Base-by-base conservation (phyloP, 352 stramenopile genomes). In the Phytophthora europaea region DNA sequence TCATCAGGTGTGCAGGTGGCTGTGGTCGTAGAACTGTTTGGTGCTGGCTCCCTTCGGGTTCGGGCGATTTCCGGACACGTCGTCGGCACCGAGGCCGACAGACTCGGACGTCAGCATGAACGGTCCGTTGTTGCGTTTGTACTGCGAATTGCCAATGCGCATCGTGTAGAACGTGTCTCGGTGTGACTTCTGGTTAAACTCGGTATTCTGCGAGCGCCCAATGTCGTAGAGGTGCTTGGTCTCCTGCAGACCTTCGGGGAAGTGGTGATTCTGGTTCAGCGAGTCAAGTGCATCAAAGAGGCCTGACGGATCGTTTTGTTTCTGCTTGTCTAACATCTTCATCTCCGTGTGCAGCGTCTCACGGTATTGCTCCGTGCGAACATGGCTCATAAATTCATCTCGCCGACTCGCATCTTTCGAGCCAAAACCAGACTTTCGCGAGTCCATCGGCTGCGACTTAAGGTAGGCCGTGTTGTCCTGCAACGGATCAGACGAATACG, bases 351-450 rank as follows among this genome's bases (percentile, higher is more conserved):
- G 80, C 48, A 98, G 73, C 9, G 89, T 88, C 74, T 96, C 88
- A 31, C 92, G 86, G 74, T 97, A 98, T 65, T 97, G 89, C 75
- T 98, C 90, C 10, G 94, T 97, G 66, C 91, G 85, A 61, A 97
- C 85, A 47, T 93, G 89, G 70, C 87, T 96, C 78, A 96, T 97
- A 65, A 98, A 98, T 50, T 98, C 92, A 59, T 97, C 94, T 59
- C 88, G 83, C 34, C 95, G 95, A 60, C 80, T 94, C 22, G 92
- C 92, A 70, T 98, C 92, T 71, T 97, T 94, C 51, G 90, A 96
- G 22, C 92, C 94, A 74, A 98, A 98, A 23, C 92, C 94, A 6
- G 93, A 78, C 70, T 98, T 98, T 50, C 94, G 88, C 50, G 90
- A 79, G 53, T 95, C 86, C 72, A 95, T 87, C 34, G 92, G 91